Percentiles rank a stretch among this genome's conserved stretches.
Evolutionary conservation across 179 eudicot genomes (phyloP).

Genomic region (Silene coronaria): DNA sequence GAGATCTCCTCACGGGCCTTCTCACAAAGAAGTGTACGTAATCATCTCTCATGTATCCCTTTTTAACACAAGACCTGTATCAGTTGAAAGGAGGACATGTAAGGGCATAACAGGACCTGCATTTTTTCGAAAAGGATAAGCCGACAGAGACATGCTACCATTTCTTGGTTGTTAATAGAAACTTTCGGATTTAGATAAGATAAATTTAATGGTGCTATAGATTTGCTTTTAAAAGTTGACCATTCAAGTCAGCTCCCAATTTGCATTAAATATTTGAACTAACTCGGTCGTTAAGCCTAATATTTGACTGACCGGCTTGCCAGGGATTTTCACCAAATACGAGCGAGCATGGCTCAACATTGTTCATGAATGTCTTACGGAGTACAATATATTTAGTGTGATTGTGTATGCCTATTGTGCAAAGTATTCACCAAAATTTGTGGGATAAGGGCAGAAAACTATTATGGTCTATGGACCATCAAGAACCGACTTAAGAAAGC

Average conservation of each 20-base stretch:
- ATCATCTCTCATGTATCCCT: conserved; percentile 95
- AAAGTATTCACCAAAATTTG: neutral
- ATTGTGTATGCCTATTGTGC: neutral
- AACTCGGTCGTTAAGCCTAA: neutral
- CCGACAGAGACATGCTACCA: neutral
- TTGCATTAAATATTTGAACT: neutral
- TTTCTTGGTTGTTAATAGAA: neutral
- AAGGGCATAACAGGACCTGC: neutral
- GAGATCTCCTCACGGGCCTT: conserved; percentile 90
- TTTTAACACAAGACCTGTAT: conserved; percentile 79
- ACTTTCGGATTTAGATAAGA: neutral
- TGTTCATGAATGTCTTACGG: neutral
- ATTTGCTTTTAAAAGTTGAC: neutral
- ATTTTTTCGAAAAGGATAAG: neutral
- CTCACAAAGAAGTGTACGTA: conserved; percentile 78
- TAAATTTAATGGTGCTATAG: neutral
- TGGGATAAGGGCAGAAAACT: neutral
- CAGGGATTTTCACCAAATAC: neutral
- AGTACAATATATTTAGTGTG: neutral
- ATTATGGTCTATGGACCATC: neutral
- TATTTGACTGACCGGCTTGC: neutral
- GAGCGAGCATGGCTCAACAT: neutral
- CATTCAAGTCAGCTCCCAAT: neutral
- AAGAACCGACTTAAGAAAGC: neutral
- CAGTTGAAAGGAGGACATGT: conserved; percentile 2